These are phyloP conservation scores for Colletotrichum nymphaeae DNA, from an alignment of 2,329 filamentous ascomycete genomes.

Conservation along the genomic window DNA sequence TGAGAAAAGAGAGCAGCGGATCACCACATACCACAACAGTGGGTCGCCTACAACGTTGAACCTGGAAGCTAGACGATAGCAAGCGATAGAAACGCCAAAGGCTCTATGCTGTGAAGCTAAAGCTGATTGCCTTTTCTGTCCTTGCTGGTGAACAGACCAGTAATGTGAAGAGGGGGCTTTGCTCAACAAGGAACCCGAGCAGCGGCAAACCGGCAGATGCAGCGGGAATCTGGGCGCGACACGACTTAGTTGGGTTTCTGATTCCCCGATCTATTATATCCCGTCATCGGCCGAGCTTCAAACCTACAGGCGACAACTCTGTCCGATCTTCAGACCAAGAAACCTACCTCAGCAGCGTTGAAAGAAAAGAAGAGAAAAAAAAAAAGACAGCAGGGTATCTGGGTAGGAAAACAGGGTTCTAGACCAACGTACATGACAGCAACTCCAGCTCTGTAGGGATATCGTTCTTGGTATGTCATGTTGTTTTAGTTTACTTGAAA, in stretches of 20 bases:
- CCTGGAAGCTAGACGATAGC: neutral
- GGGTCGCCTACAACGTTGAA: neutral
- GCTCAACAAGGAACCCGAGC: neutral
- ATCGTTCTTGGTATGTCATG: neutral
- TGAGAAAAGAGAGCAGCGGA: neutral
- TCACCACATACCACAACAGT: neutral
- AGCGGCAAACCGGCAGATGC: neutral
- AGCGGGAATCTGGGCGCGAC: neutral
- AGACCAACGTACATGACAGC: neutral
- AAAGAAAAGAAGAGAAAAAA: neutral
- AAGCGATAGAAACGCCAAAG: neutral
- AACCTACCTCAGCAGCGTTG: neutral
- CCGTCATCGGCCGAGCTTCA: conserved; percentile 11
- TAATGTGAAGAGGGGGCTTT: neutral
- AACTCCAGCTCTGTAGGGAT: neutral
- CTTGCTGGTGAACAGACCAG: neutral
- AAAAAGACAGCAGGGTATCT: neutral
- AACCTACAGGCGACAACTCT: conserved; percentile 6
- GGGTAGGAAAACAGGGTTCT: neutral
- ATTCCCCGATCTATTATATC: neutral
- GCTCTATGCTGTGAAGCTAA: conserved; percentile 1
- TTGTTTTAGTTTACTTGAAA: neutral
- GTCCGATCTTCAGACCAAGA: neutral
- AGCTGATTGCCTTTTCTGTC: conserved; percentile 14
- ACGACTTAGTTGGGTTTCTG: conserved; percentile 6